A percentile compares a stretch with the other conserved stretches of the same genome.
These are phyloP conservation scores for Daedalea quercina DNA, from an alignment of 768 basidiomycete genomes.

Conservation along the genomic window DNA sequence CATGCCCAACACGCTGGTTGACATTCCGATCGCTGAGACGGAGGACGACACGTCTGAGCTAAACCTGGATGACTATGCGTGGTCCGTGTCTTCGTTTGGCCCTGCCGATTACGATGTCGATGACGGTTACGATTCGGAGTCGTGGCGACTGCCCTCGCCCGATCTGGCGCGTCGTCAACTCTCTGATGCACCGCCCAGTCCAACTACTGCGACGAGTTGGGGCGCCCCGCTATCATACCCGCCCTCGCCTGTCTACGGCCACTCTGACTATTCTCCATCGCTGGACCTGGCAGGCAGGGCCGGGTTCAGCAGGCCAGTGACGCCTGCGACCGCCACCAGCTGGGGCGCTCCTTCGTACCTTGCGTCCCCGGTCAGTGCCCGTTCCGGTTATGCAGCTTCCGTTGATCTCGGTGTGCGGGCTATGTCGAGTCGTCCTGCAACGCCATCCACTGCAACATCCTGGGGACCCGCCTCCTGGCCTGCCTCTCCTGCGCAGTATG, in stretches of 20 bases:
- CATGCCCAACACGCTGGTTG: constrained; percentile 37
- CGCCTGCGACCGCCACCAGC: constrained; percentile 43
- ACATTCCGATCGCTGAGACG: constrained; percentile 17
- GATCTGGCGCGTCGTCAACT: constrained; percentile 52
- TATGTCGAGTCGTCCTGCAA: constrained; percentile 31
- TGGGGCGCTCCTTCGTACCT: constrained; percentile 40
- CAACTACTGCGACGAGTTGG: constrained; percentile 42
- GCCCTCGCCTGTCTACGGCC: constrained; percentile 21
- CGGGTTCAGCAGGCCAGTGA: constrained; percentile 45
- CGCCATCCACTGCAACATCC: constrained; percentile 44
- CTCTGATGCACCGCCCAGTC: constrained; percentile 48
- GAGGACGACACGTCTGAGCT: constrained; percentile 16
- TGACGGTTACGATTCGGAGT: constrained; percentile 28
- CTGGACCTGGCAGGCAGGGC: constrained; percentile 30
- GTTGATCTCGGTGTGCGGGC: constrained; percentile 34
- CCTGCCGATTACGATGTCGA: constrained; percentile 36
- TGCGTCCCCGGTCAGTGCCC: constrained; percentile 22
- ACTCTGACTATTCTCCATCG: constrained; percentile 20
- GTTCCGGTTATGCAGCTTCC: constrained; percentile 21
- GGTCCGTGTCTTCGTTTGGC: constrained; percentile 67
- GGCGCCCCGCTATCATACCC: constrained; percentile 34
- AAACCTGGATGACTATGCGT: constrained; percentile 58
- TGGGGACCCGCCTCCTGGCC: constrained; percentile 37
- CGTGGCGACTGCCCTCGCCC: constrained; percentile 43
- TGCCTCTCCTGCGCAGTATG: constrained; percentile 22